Conservation (phyloP, 2,329 filamentous ascomycete species). For the Botrytis hyacinthi region DNA sequence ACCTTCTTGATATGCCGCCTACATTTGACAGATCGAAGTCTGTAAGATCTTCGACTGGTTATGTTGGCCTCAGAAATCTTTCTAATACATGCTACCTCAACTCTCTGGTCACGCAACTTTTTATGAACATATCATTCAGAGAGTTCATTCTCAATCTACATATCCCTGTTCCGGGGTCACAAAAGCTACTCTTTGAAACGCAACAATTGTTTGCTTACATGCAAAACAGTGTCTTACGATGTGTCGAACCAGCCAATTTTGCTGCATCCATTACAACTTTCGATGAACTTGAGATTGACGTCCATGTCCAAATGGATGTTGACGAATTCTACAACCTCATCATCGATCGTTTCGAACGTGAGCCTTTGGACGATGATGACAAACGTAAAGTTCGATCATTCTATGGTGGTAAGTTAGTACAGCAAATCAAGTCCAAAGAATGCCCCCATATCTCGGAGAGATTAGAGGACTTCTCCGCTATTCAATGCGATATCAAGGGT, state of each 20-base stretch:
- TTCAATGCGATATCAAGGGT: constrained; percentile 95
- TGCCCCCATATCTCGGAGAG: constrained; percentile 91
- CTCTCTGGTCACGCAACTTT: constrained; percentile 88
- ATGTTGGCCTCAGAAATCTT: constrained; percentile 86
- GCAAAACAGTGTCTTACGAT: constrained; percentile 76
- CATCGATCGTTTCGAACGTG: constrained; percentile 86
- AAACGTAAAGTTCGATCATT: constrained; percentile 77
- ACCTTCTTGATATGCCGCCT: constrained; percentile 59
- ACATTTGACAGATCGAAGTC: constrained; percentile 64
- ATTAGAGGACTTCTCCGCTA: constrained; percentile 86
- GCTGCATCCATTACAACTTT: constrained; percentile 78
- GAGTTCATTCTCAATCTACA: constrained; percentile 71
- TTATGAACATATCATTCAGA: constrained; percentile 90
- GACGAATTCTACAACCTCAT: constrained; percentile 96
- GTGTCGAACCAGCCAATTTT: constrained; percentile 69
- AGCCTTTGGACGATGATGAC: constrained; percentile 65
- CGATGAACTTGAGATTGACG: constrained; percentile 79
- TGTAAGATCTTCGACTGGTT: constrained; percentile 75
- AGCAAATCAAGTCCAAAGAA: constrained; percentile 93
- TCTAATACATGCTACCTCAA: constrained; percentile 98
- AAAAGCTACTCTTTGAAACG: constrained; percentile 72
- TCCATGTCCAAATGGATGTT: constrained; percentile 92
- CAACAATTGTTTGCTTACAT: constrained; percentile 80
- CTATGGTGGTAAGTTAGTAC: constrained; percentile 87
- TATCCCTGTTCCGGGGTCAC: constrained; percentile 55